Evolutionary conservation across 1,139 yeast species (phyloP).

Genomic region (Yamadazyma siamensis): DNA sequence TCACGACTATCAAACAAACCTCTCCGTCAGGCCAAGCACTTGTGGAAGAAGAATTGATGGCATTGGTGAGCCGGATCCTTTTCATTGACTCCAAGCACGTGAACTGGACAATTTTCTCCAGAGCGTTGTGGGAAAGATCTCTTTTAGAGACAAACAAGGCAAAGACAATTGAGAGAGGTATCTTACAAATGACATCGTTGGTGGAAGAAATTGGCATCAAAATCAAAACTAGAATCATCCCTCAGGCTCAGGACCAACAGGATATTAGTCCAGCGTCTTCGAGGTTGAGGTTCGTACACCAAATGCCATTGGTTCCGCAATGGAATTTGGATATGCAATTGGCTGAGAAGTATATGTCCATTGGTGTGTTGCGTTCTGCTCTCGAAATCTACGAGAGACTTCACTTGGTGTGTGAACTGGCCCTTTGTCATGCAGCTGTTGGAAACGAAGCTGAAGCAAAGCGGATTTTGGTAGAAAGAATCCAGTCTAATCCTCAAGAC

Average conservation of each 20-base stretch:
- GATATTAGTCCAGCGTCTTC: slow-evolving; percentile 33
- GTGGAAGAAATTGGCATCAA: slow-evolving; percentile 85
- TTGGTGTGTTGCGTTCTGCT: slow-evolving; percentile 86
- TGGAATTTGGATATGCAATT: slow-evolving; percentile 81
- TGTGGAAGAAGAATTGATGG: slow-evolving; percentile 77
- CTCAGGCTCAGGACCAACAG: slow-evolving; percentile 33
- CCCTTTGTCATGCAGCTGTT: slow-evolving; percentile 84
- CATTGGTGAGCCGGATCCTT: slow-evolving; percentile 70
- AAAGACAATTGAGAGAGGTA: slow-evolving; percentile 90
- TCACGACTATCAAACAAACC: slow-evolving; percentile 62
- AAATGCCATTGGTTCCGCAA: slow-evolving; percentile 73
- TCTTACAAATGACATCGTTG: slow-evolving; percentile 86
- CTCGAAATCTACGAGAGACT: slow-evolving; percentile 84
- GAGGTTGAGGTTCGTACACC: slow-evolving; percentile 70
- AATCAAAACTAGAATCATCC: slow-evolving; percentile 58
- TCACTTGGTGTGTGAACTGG: slow-evolving; percentile 76
- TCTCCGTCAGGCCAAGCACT: slow-evolving; percentile 70
- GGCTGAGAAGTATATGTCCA: slow-evolving; percentile 84
- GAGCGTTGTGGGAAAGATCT: slow-evolving; percentile 91
- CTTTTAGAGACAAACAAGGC: slow-evolving; percentile 75
- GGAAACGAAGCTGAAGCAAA: slow-evolving; percentile 73
- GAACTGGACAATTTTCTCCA: slow-evolving; percentile 78
- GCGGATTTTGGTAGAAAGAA: slow-evolving; percentile 51
- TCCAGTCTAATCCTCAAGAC: slow-evolving; percentile 62
- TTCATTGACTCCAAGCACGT: slow-evolving; percentile 45